phyloP scores from a whole-genome alignment of 2,329 filamentous ascomycete species.

The Pyrenophora graminea region DNA sequence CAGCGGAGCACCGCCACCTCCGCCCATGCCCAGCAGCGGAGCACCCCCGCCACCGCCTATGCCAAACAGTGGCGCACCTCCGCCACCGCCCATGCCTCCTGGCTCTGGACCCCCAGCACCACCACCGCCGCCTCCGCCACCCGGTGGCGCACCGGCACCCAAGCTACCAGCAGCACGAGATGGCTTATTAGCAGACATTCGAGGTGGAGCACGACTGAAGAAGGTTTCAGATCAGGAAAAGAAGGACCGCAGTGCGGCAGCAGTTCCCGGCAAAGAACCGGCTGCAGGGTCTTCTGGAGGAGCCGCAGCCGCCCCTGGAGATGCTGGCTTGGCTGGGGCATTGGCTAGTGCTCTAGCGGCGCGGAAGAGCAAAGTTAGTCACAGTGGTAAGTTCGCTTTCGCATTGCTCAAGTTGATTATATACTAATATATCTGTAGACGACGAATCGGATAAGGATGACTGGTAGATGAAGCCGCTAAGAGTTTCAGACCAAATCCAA shows the following conservation, averaged over 20 bases:
- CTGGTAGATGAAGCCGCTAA: slow-evolving; percentile 55
- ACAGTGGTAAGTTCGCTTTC: slow-evolving; percentile 70
- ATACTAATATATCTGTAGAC: slow-evolving; percentile 58
- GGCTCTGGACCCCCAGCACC: slow-evolving; percentile 36
- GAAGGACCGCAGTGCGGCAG: slow-evolving; percentile 69
- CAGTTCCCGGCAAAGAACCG: slow-evolving; percentile 57
- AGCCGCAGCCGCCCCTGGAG: slow-evolving; percentile 36
- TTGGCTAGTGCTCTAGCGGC: slow-evolving; percentile 82
- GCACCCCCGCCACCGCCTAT: slow-evolving; percentile 53
- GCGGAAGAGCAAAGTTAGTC: slow-evolving; percentile 91
- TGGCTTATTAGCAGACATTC: slow-evolving; percentile 72
- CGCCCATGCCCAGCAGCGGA: slow-evolving; percentile 33
- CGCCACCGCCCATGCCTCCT: slow-evolving; percentile 46
- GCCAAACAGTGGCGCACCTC: slow-evolving; percentile 10
- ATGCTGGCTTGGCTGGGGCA: slow-evolving; percentile 52
- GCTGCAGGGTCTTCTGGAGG: slow-evolving; percentile 56
- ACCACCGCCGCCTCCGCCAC: slow-evolving; percentile 41
- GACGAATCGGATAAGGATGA: slow-evolving; percentile 78
- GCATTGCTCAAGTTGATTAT: slow-evolving; percentile 1
- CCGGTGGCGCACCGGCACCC: slow-evolving; percentile 31
- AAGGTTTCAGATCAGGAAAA: slow-evolving; percentile 75
- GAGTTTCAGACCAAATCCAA: slow-evolving; percentile 1
- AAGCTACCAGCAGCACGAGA: slow-evolving; percentile 55
- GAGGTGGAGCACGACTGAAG: slow-evolving; percentile 67
- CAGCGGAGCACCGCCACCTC: slow-evolving; percentile 40